Evolutionary conservation across 78 protist genomes (phyloP), one percentile per base, ranked within the genome.

Genomic region (Guillardia theta): DNA sequence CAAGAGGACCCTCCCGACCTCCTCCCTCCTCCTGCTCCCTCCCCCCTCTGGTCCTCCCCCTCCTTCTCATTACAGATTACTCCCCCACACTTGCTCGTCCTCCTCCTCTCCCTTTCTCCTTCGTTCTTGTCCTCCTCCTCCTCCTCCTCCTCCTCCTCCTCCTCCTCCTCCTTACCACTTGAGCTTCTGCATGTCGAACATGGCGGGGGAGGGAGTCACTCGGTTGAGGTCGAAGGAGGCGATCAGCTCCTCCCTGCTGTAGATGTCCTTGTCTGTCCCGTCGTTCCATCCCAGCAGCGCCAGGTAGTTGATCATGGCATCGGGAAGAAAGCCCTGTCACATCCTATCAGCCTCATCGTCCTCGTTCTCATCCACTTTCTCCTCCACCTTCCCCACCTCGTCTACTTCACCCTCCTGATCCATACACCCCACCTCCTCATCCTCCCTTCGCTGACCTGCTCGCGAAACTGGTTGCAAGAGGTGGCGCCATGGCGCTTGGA

Each of bases 231-330:
- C 83, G 48, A 93, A 93, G 88, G 77, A 48, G 19, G 0, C 43
- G 47, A 76, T 19, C 22, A 93, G 94, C 94, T 93, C 92, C 37
- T 93, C 92, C 37, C 53, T 45, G 12, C 80, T 8, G 76, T 70
- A 93, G 92, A 93, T 93, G 90, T 93, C 94, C 78, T 93, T 43
- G 77, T 93, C 94, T 4, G 94, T 48, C 53, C 80, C 87, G 76
- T 93, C 94, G 90, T 93, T 93, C 94, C 94, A 93, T 10, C 94
- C 94, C 33, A 93, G 94, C 44, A 48, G 64, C 30, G 87, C 53
- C n/a, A 93, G 77, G 76, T 93, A 93, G 94, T 93, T 93, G 92
- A 93, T 39, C 94, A 93, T 93, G 43, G 94, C 94, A 30, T 78
- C 90, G 18, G 83, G 83, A 1, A 70, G 83, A 43, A 36, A 70